These are phyloP conservation scores for Secale cereale DNA, from an alignment of 176 grass and related monocot genomes.

Conservation along the genomic window DNA sequence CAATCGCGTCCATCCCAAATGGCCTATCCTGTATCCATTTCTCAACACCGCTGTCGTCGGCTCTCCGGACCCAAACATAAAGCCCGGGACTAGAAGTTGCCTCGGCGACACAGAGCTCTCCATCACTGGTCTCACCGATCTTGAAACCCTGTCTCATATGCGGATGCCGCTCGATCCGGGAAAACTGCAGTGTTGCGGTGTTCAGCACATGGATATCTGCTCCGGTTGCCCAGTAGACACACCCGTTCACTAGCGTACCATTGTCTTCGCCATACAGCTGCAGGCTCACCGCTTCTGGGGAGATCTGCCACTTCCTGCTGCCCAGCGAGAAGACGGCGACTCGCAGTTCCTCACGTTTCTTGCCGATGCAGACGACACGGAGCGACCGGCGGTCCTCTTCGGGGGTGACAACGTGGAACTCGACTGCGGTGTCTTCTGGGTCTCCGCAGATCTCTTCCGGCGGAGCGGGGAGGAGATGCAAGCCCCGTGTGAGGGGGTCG, in stretches of 20 bases:
- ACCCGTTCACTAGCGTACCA: not conserved
- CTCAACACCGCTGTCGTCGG: too few species aligned
- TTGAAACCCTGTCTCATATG: not conserved
- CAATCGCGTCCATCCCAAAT: not conserved
- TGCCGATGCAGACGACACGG: not conserved
- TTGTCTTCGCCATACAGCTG: not conserved
- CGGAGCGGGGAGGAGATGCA: not conserved
- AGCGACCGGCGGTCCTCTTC: not conserved
- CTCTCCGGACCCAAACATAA: not conserved
- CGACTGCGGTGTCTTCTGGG: not conserved
- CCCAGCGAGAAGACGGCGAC: not conserved
- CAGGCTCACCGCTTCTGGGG: not conserved
- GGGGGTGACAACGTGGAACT: not conserved
- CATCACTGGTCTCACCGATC: not conserved
- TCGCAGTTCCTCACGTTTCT: not conserved
- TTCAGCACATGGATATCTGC: not conserved
- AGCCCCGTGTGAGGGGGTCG: not conserved
- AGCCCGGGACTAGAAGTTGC: not conserved
- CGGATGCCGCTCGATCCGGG: not conserved
- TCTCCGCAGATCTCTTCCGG: not conserved
- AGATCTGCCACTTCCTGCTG: not conserved
- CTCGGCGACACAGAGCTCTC: not conserved
- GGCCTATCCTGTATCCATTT: not conserved
- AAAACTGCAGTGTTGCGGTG: not conserved
- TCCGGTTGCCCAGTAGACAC: not conserved